phyloP scores from a whole-genome alignment of 139 green algal genomes.

The Trebouxia sp. region DNA sequence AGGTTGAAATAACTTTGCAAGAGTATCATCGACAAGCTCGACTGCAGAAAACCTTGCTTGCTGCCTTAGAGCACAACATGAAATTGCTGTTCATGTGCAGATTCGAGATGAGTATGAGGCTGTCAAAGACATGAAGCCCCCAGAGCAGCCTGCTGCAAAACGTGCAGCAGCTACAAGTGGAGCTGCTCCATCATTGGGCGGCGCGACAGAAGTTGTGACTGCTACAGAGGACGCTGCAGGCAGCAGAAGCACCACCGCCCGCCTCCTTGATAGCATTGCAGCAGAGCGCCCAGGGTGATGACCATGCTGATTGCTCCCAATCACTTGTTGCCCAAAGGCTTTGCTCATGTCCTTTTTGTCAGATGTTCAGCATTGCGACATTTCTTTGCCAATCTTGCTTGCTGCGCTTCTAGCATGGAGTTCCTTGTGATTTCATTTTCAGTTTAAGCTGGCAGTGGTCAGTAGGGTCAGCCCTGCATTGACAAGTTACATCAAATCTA shows the following conservation, averaged over 20 bases:
- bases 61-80: too few species aligned
- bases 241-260: conserved; percentile 54
- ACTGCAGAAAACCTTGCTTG: too few species aligned
- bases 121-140: conserved; percentile 41
- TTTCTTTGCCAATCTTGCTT: too few species aligned
- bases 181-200: neutral
- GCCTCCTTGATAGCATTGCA: conserved; percentile 76
- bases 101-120: conserved; percentile 59
- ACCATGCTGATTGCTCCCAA: neutral
- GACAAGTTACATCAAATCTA: too few species aligned
- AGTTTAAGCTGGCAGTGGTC: too few species aligned
- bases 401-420: neutral
- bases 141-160: conserved; percentile 6
- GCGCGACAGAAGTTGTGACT: neutral
- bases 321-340: neutral
- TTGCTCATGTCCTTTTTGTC: neutral
- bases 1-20: too few species aligned
- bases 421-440: neutral
- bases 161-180: conserved; percentile 3
- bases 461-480: too few species aligned
- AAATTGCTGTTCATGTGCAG: conserved; percentile 33
- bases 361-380: neutral
- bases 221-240: conserved; percentile 27
- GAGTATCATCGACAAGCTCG: too few species aligned
- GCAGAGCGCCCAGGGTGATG: neutral